Conservation (phyloP, 1,284 basidiomycete species). For the Sanghuangporus sanghuang region DNA sequence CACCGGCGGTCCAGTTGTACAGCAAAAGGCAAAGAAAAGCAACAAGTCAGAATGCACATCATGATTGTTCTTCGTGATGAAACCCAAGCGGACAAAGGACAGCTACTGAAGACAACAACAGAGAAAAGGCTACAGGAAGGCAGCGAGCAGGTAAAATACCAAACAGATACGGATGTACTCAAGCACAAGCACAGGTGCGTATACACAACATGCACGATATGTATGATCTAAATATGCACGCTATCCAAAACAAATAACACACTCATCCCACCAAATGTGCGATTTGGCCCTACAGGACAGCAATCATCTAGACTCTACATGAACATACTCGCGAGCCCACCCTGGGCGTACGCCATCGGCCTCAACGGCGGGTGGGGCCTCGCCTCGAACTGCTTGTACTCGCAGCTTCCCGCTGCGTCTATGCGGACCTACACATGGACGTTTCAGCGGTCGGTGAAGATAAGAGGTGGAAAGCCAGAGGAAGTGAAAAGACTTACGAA, state of each 20-base stretch:
- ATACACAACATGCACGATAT: too few relatives aligned
- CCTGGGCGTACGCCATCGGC: slow-evolving; percentile 85
- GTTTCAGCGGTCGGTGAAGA: slow-evolving; percentile 1
- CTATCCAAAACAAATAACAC: too few relatives aligned
- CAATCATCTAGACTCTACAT: slow-evolving; percentile 32
- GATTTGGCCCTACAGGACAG: too few relatives aligned
- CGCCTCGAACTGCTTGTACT: slow-evolving; percentile 83
- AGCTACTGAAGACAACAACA: neutral
- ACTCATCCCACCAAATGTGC: too few relatives aligned
- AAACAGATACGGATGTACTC: neutral
- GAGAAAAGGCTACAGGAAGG: neutral
- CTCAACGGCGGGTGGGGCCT: slow-evolving; percentile 85
- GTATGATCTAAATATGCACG: too few relatives aligned
- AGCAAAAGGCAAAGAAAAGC: too few relatives aligned
- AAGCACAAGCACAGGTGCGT: too few relatives aligned
- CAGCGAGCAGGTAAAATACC: neutral
- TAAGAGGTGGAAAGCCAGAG: neutral
- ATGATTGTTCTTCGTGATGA: too few relatives aligned
- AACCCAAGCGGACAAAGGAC: neutral
- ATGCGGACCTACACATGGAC: slow-evolving; percentile 64
- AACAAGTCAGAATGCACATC: too few relatives aligned
- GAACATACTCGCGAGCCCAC: slow-evolving; percentile 60
- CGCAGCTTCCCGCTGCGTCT: slow-evolving; percentile 68
- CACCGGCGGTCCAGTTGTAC: too few relatives aligned
- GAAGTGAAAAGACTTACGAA: slow-evolving; percentile 46